A percentile compares a stretch with the other conserved stretches of the same genome.
These are phyloP conservation scores for Perkinsus chesapeaki DNA, from an alignment of 169 alveolate species.

Conservation along the genomic window DNA sequence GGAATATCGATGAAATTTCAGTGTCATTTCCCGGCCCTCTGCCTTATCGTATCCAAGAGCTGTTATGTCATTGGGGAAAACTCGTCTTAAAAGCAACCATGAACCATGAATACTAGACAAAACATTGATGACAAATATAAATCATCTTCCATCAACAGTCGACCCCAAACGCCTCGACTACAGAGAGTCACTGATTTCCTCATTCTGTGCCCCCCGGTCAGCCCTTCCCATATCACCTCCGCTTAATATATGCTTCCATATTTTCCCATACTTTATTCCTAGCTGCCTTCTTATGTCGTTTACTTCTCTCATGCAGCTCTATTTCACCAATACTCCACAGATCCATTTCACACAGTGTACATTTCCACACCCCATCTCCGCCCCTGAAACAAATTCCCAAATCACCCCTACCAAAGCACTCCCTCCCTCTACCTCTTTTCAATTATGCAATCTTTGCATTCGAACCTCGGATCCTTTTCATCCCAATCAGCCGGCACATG, in stretches of 20 bases:
- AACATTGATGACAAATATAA: no score
- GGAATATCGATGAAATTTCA: no score
- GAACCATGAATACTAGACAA: no score
- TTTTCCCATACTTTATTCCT: background rate
- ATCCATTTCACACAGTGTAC: background rate
- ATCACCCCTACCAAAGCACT: background rate
- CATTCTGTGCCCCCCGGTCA: background rate
- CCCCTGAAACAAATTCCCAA: background rate
- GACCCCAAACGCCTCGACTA: no score
- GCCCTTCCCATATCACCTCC: background rate
- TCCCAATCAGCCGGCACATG: background rate
- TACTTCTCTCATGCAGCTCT: background rate
- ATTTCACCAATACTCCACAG: background rate
- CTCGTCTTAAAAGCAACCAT: no score
- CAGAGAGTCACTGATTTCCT: no score
- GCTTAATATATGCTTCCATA: background rate
- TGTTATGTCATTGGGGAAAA: no score
- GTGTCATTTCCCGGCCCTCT: no score
- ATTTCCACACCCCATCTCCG: background rate
- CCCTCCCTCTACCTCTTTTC: background rate
- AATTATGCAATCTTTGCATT: background rate
- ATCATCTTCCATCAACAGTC: no score
- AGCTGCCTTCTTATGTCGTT: background rate
- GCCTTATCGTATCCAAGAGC: no score
- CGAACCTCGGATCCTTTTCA: background rate